These are phyloP conservation scores for Ceratocystiopsis brevicomis DNA, from an alignment of 2,329 filamentous ascomycete genomes.

Conservation along the genomic window DNA sequence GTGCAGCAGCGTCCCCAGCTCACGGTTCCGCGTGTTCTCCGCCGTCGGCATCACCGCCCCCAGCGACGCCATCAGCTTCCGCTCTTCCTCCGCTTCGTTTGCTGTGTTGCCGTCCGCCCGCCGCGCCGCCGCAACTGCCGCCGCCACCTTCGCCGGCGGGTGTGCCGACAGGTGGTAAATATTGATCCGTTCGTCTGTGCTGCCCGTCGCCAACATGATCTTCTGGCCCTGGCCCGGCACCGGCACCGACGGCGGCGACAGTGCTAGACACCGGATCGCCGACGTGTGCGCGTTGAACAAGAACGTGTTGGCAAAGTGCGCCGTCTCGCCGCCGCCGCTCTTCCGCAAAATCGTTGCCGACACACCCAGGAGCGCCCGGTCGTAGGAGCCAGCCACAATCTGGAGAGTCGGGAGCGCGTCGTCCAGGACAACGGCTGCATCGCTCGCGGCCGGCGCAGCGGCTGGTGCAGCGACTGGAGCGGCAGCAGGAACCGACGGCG, in stretches of 20 bases:
- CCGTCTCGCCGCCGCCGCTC: constrained; percentile 7
- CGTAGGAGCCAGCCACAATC: constrained; percentile 84
- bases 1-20: constrained; percentile 72
- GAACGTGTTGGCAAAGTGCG: constrained; percentile 68
- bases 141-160: constrained; percentile 28
- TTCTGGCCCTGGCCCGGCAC: constrained; percentile 50
- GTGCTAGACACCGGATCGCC: constrained; percentile 70
- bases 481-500: neutral
- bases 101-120: neutral
- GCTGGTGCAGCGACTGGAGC: neutral
- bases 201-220: constrained; percentile 74
- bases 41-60: constrained; percentile 34
- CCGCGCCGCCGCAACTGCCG: neutral
- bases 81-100: constrained; percentile 13
- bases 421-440: neutral
- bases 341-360: constrained; percentile 44
- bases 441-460: neutral
- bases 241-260: constrained; percentile 55
- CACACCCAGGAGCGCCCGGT: constrained; percentile 77
- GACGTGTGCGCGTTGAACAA: constrained; percentile 88
- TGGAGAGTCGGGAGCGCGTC: constrained; percentile 45
- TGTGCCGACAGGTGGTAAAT: constrained; percentile 72
- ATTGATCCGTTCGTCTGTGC: constrained; percentile 88
- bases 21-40: constrained; percentile 72
- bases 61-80: constrained; percentile 45